Evolutionary conservation across 139 green algal genomes (phyloP).

Genomic region (Closterium sp.): DNA sequence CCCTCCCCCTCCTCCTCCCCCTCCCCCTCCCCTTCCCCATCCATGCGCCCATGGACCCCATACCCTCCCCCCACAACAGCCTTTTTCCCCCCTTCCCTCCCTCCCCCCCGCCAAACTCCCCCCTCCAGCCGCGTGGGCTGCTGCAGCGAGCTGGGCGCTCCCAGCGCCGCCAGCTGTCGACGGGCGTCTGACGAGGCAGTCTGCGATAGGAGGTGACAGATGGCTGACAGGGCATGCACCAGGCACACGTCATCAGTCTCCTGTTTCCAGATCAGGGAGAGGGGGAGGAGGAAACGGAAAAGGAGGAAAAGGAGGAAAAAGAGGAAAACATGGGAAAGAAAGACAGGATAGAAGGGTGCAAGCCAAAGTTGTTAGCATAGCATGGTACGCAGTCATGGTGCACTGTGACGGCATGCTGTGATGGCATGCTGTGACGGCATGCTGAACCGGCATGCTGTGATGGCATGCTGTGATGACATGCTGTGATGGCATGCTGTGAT

Average conservation of each 20-base stretch:
- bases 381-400: too few relatives aligned
- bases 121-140: neutral
- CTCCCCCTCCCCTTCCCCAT: neutral
- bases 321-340: neutral
- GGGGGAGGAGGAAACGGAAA: too few relatives aligned
- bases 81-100: neutral
- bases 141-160: neutral
- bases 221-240: neutral
- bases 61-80: neutral
- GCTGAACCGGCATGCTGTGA: too few relatives aligned
- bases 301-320: neutral
- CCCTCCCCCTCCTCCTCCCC: neutral
- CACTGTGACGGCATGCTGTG: too few relatives aligned
- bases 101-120: neutral
- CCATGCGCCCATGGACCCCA: neutral
- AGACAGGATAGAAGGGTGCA: too few relatives aligned
- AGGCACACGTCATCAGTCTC: neutral
- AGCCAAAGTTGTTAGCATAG: too few relatives aligned
- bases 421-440: too few relatives aligned
- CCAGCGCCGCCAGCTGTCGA: neutral
- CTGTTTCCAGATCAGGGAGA: neutral
- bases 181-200: neutral
- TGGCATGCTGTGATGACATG: too few relatives aligned
- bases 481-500: too few relatives aligned
- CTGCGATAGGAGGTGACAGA: neutral